Percentiles rank a stretch among this genome's conserved stretches.
Evolutionary conservation across 352 stramenopile genomes (phyloP).

Genomic region (Globisporangium megalacanthum): DNA sequence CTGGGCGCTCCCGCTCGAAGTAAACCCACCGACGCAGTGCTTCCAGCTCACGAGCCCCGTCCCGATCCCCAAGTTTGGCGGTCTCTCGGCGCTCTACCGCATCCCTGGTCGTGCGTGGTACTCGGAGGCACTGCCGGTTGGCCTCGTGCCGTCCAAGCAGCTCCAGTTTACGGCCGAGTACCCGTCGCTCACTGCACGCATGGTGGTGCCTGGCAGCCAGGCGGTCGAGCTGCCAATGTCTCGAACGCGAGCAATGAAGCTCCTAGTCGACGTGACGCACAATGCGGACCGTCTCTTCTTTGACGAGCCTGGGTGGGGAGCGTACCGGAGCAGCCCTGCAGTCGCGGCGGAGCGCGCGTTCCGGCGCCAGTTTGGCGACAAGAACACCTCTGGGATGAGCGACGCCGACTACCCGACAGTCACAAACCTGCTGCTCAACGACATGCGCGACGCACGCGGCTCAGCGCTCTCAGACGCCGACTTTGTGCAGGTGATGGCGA

Average conservation of each 20-base stretch:
- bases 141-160: background rate
- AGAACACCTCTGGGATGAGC: too few relatives aligned
- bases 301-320: background rate
- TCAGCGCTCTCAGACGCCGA: background rate
- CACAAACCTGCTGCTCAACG: background rate
- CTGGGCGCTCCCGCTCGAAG: background rate
- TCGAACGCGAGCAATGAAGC: background rate
- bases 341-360: background rate
- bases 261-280: background rate
- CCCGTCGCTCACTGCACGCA: background rate
- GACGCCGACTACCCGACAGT: background rate
- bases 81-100: background rate
- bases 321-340: background rate
- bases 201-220: background rate
- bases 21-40: background rate
- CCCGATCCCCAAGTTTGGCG: background rate
- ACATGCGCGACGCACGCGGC: background rate
- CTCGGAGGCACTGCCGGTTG: background rate
- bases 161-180: background rate
- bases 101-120: background rate
- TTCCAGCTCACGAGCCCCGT: background rate
- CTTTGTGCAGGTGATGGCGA: background rate
- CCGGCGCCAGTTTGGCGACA: background rate
- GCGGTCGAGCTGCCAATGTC: constrained; percentile 1
- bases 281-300: background rate